phyloP scores from a whole-genome alignment of 2,329 filamentous ascomycete species.

The Nemania bipapillata region DNA sequence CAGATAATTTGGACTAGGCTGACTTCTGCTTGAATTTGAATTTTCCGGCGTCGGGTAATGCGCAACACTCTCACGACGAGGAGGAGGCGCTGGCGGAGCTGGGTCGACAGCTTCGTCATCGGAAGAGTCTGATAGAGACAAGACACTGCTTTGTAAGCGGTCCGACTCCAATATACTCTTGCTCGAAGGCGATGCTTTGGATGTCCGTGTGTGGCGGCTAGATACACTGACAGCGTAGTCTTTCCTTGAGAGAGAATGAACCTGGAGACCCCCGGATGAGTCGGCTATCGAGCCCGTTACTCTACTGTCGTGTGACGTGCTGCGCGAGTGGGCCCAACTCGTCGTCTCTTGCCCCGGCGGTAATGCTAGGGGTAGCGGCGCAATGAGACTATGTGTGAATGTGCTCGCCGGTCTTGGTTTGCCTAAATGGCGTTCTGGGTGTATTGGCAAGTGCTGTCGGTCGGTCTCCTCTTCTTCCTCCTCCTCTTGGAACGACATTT shows the following conservation, averaged over 20 bases:
- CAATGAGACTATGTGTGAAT: constrained; percentile 42
- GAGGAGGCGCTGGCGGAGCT: constrained; percentile 50
- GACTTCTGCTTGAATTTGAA: constrained; percentile 12
- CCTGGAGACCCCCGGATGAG: constrained; percentile 45
- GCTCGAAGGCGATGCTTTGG: constrained; percentile 63
- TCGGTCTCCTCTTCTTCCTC: constrained; percentile 41
- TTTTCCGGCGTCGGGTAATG: constrained; percentile 38
- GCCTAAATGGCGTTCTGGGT: constrained; percentile 31
- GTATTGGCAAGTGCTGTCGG: constrained; percentile 23
- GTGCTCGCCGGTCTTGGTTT: constrained; percentile 36
- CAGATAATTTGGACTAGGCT: constrained; percentile 18
- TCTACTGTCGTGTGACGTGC: constrained; percentile 46
- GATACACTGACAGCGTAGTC: constrained; percentile 65
- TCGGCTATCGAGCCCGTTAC: constrained; percentile 45
- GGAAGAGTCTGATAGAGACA: constrained; percentile 64
- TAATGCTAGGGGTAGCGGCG: constrained; percentile 41
- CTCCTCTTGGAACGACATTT: constrained; percentile 62
- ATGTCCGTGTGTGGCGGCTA: constrained; percentile 66
- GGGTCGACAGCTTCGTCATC: constrained; percentile 58
- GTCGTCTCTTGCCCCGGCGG: constrained; percentile 33
- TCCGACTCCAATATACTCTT: constrained; percentile 63
- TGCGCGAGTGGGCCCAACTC: constrained; percentile 44
- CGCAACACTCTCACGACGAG: constrained; percentile 48
- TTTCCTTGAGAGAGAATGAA: constrained; percentile 48
- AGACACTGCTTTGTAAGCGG: constrained; percentile 64